These are phyloP conservation scores for Groenewaldozyma sp. DNA, from an alignment of 1,139 yeast species.

Conservation along the genomic window DNA sequence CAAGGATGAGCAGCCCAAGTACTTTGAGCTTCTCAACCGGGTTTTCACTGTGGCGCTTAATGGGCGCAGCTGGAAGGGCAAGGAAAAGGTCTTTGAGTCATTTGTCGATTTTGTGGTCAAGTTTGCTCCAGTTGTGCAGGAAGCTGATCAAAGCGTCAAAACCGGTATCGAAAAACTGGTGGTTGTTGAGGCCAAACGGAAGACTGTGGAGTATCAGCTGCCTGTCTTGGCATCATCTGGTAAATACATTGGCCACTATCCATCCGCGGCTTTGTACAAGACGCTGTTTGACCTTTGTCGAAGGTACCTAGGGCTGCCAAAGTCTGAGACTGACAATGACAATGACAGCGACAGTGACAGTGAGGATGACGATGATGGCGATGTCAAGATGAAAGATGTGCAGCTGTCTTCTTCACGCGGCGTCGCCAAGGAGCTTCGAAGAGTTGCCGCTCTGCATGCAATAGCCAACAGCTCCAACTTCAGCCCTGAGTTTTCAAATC, in stretches of 20 bases:
- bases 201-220: constrained; percentile 55
- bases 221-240: constrained; percentile 24
- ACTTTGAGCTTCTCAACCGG: constrained; percentile 36
- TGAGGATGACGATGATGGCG: constrained; percentile 21
- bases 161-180: constrained; percentile 27
- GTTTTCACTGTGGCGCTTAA: constrained; percentile 53
- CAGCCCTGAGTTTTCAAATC: background rate
- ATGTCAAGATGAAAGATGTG: constrained; percentile 13
- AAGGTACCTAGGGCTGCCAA: constrained; percentile 17
- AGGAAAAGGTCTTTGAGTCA: constrained; percentile 65
- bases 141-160: constrained; percentile 30
- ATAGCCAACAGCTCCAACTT: constrained; percentile 19
- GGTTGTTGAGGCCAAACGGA: constrained; percentile 54
- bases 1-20: constrained; percentile 22
- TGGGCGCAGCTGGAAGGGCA: constrained; percentile 87
- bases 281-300: constrained; percentile 28
- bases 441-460: constrained; percentile 27
- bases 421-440: constrained; percentile 32
- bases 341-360: constrained; percentile 23
- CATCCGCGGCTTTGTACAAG: constrained; percentile 29
- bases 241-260: constrained; percentile 19
- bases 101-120: constrained; percentile 50
- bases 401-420: constrained; percentile 5
- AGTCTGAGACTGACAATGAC: constrained; percentile 13
- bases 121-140: constrained; percentile 29